Percentiles rank a stretch among this genome's conserved stretches.
These are phyloP conservation scores for Cryptococcus sp. DNA, from an alignment of 1,284 basidiomycete genomes.

Conservation along the genomic window DNA sequence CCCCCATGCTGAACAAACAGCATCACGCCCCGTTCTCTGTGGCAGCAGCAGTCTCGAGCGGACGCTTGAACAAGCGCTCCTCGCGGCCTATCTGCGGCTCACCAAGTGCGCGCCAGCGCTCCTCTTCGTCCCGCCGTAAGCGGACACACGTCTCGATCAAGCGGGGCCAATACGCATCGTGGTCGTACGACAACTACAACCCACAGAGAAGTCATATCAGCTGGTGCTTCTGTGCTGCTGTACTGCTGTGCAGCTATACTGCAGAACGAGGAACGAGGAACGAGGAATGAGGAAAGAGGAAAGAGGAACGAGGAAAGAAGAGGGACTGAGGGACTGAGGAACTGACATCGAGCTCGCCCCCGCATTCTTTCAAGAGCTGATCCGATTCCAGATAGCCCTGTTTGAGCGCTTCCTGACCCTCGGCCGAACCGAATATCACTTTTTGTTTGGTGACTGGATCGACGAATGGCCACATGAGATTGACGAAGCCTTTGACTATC, in stretches of 20 bases:
- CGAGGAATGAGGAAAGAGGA: too few relatives aligned
- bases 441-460: slow-evolving; percentile 41
- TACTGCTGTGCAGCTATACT: background rate
- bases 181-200: slow-evolving; percentile 36
- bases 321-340: background rate
- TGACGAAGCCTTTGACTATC: slow-evolving; percentile 42
- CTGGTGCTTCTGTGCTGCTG: too few relatives aligned
- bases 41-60: background rate
- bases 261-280: too few relatives aligned
- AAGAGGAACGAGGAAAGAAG: too few relatives aligned
- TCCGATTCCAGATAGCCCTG: slow-evolving; percentile 25
- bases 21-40: too few relatives aligned
- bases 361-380: slow-evolving; percentile 36
- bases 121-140: slow-evolving; percentile 28
- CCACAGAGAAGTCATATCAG: background rate
- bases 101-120: slow-evolving; percentile 31
- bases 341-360: slow-evolving; percentile 40
- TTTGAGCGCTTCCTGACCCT: slow-evolving; percentile 25
- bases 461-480: slow-evolving; percentile 50
- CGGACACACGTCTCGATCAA: slow-evolving; percentile 33
- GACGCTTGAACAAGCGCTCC: slow-evolving; percentile 37
- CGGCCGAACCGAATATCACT: slow-evolving; percentile 26
- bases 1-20: too few relatives aligned
- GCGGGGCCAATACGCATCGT: slow-evolving; percentile 40
- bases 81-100: slow-evolving; percentile 31